Percentiles rank a stretch among this genome's conserved stretches.
Conservation (phyloP, 495 filamentous ascomycete species). For the Choiromyces venosus region DNA sequence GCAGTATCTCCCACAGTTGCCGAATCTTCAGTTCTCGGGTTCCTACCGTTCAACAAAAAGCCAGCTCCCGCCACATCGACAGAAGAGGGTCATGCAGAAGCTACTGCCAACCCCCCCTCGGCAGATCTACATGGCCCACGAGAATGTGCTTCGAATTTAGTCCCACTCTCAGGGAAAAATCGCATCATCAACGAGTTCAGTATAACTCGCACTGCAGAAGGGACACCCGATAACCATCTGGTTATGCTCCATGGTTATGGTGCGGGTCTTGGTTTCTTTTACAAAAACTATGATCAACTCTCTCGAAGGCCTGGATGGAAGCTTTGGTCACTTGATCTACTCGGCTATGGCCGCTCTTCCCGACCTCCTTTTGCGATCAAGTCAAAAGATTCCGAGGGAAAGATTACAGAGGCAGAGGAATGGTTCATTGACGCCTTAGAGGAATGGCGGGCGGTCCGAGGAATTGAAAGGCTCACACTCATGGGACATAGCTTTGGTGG, state of each 20-base stretch:
- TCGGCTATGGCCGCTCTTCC: constrained; percentile 88
- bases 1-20: constrained; percentile 72
- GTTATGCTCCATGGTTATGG: constrained; percentile 98
- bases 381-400: constrained; percentile 70
- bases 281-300: constrained; percentile 89
- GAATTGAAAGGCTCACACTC: constrained; percentile 87
- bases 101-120: constrained; percentile 50
- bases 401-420: constrained; percentile 83
- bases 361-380: constrained; percentile 77
- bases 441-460: constrained; percentile 83
- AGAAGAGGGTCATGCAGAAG: constrained; percentile 45
- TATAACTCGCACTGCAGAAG: constrained; percentile 74
- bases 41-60: constrained; percentile 75
- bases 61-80: constrained; percentile 51
- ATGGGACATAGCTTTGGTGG: constrained; percentile 86
- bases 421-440: constrained; percentile 97
- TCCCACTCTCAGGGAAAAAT: constrained; percentile 76
- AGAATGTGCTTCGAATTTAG: constrained; percentile 77
- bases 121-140: constrained; percentile 79
- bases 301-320: constrained; percentile 76
- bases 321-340: constrained; percentile 81
- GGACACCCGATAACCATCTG: constrained; percentile 68
- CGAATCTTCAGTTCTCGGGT: constrained; percentile 83
- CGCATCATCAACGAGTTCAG: constrained; percentile 89
- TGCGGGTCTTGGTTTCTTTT: constrained; percentile 92